Evolutionary conservation across 2,329 filamentous ascomycete species (phyloP), one percentile per base, ranked within the genome.

Genomic region (Sporothrix globosa): DNA sequence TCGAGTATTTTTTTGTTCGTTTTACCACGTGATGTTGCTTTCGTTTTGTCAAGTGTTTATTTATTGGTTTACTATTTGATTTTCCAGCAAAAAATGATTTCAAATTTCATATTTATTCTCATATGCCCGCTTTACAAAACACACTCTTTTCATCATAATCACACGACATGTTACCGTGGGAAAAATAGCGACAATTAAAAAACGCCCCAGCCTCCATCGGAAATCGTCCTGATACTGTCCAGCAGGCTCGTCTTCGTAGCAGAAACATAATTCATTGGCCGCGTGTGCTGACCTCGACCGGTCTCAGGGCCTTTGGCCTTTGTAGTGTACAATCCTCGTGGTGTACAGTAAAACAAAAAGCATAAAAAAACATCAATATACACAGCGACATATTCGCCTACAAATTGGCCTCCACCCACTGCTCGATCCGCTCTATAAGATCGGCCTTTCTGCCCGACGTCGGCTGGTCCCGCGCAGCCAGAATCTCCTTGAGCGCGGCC

Each of bases 341-440:
- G 17, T 65, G 44, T 50, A 65, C 24, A 50, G 10, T 50, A 34
- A 66, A 14, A 34, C 17, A 24, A n/a, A 30, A 66, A 2, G 10
- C 17, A 41, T 41, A n/a, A n/a, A n/a, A 3, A 10, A 48, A 34
- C 27, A 24, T 3, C 6, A 52, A 39, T 10, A 21, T 7, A 11
- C 27, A n/a, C 19, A 21, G 13, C 34, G 6, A 14, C 21, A 48
- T 27, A 17, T n/a, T 3, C 19, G 10, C 19, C 46, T 69, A 78
- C 50, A 73, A 67, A 67, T 84, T 85, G 58, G 82, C 80, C 69
- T 88, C 86, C 13, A 85, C 78, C 86, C 86, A 88, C 71, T 85
- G 79, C 76, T 87, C 86, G 48, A 89, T 76, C 72, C 83, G 82
- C 73, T 88, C 86, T 5, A 88, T 75, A 63, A 89, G 75, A 1